phyloP scores from a whole-genome alignment of 768 basidiomycete genomes.

The Clitopilus passeckerianus region DNA sequence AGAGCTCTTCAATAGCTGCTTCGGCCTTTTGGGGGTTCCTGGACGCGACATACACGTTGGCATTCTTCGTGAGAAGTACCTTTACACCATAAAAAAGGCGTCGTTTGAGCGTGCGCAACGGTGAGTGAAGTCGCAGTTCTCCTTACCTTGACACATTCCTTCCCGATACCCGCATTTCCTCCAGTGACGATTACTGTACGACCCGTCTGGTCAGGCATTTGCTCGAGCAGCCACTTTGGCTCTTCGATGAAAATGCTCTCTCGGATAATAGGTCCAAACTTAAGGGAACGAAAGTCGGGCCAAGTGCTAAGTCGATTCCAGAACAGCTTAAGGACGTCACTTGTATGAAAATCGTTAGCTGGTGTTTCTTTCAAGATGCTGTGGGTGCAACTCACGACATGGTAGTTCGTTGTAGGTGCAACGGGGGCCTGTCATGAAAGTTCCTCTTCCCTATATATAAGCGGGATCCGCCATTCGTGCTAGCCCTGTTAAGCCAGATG shows the following conservation, averaged over 20 bases:
- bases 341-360: neutral
- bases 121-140: neutral
- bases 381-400: no score
- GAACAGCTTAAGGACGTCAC: neutral
- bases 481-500: no score
- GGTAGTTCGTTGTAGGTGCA: no score
- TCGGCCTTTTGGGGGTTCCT: conserved; percentile 11
- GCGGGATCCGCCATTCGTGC: no score
- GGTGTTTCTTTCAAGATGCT: no score
- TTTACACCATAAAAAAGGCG: neutral
- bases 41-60: conserved; percentile 14
- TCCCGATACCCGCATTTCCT: conserved; percentile 5
- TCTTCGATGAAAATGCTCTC: conserved; percentile 3
- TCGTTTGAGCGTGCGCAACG: neutral
- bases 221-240: conserved; percentile 2
- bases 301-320: neutral
- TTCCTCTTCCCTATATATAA: no score
- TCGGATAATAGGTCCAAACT: neutral
- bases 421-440: no score
- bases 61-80: conserved; percentile 7
- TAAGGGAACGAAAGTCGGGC: neutral
- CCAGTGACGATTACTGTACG: conserved; percentile 5
- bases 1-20: conserved; percentile 13
- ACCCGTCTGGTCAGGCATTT: conserved; percentile 9
- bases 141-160: conserved; percentile 7